Evolutionary conservation across 192 early-diverging fungal genomes (phyloP), one percentile per base, ranked within the genome.

Genomic region (Backusella mclennaniae): DNA sequence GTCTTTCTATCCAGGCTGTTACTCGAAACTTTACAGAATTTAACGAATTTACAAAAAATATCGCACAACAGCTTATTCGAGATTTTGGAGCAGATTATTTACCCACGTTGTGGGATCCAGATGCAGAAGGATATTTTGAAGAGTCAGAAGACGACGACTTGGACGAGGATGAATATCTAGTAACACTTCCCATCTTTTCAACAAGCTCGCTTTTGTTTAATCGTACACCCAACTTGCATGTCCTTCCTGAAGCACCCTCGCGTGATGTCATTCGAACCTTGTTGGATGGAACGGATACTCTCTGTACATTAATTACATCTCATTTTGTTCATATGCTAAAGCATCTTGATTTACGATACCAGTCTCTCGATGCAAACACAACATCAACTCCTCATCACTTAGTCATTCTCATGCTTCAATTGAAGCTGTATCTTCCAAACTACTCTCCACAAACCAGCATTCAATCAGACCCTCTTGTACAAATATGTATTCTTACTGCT

Each of bases 161-260:
- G 33, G 80, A 82, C 23, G 80, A 82, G 35, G 76, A 74, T 9
- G 73, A 71, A 9, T 82, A 82, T 38, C 59, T 82, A n/a, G 80
- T 82, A 15, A 82, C 76, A 5, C 69, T 77, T 29, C 80, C 80
- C 7, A 49, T 82, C 5, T 82, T 79, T 23, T 52, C 73, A n/a
- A 70, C 35, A 21, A 39, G 21, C 19, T 67, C 75, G 15, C 52
- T 76, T 39, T 12, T 75, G 21, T 23, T n/a, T 38, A 14, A 15
- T 42, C 21, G 56, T 23, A 26, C 56, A 4, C 56, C 56, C 3
- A 63, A 63, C 12, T 29, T 63, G 23, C 56, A 63, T 63, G 26
- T 29, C 4, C 56, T 29, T 63, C 26, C 23, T 2, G 56, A 63
- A 12, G 11, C 56, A 29, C 56, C 56, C 4, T 63, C 56, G 11